A percentile compares a stretch with the other conserved stretches of the same genome.
Conservation (phyloP, 1,284 basidiomycete species). For the Agaricales sp. region DNA sequence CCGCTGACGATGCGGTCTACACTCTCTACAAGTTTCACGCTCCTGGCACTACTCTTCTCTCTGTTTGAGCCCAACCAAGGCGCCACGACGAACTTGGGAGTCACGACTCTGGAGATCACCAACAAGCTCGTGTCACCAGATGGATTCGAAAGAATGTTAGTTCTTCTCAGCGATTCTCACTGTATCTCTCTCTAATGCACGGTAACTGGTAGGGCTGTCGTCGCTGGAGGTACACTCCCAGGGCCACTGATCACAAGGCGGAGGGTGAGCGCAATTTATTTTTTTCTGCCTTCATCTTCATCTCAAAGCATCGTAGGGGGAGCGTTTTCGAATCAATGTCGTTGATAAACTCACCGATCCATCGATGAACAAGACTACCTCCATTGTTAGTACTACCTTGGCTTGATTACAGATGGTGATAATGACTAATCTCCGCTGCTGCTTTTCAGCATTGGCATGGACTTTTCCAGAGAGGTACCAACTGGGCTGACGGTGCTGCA, state of each 20-base stretch:
- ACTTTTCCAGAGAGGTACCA: slow-evolving; percentile 26
- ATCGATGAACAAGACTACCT: slow-evolving; percentile 19
- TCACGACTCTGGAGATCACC: neutral
- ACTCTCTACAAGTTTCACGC: too few species aligned
- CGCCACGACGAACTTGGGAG: too few species aligned
- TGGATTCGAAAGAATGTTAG: neutral
- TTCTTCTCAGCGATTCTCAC: neutral
- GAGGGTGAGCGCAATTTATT: too few species aligned
- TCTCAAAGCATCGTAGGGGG: too few species aligned
- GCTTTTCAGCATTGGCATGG: slow-evolving; percentile 49
- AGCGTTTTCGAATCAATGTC: slow-evolving; percentile 19
- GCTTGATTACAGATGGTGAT: neutral
- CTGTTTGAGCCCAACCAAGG: too few species aligned
- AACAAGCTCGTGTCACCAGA: neutral
- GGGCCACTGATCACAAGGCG: slow-evolving; percentile 9
- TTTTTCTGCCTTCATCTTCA: neutral
- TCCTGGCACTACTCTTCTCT: too few species aligned
- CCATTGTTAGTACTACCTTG: slow-evolving; percentile 14
- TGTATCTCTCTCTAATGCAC: neutral
- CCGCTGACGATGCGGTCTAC: too few species aligned
- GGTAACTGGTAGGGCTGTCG: slow-evolving; percentile 1
- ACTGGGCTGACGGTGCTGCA: slow-evolving; percentile 28
- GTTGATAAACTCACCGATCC: slow-evolving; percentile 15
- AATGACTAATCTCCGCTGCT: neutral
- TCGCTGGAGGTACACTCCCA: slow-evolving; percentile 7